Conservation (phyloP, 2,329 filamentous ascomycete species). For the Sporothrix phasma region DNA sequence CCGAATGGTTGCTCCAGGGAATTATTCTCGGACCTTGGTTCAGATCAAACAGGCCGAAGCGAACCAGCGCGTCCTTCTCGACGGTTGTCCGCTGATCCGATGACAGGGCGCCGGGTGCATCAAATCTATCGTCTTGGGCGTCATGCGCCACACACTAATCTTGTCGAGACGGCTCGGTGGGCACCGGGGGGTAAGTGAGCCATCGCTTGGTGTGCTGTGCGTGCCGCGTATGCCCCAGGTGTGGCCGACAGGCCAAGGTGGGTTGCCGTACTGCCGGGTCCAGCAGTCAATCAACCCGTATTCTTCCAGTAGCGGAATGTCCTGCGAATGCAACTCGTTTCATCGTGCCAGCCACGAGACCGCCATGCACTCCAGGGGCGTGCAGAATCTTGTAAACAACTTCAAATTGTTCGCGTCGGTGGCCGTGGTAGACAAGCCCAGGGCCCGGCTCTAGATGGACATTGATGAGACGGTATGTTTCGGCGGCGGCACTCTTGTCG, state of each 20-base stretch:
- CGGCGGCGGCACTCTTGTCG: not conserved
- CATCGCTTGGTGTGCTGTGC: too few species aligned
- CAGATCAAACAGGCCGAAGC: too few species aligned
- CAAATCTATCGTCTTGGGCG: slow-evolving; percentile 19
- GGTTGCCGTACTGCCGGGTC: slow-evolving; percentile 21
- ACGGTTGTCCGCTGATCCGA: slow-evolving; percentile 16
- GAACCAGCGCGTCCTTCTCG: not conserved
- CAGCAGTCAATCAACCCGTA: slow-evolving; percentile 30
- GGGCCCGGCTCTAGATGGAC: slow-evolving; percentile 32
- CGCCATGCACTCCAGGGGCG: slow-evolving; percentile 19
- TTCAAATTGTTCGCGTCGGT: slow-evolving; percentile 25
- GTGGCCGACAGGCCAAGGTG: slow-evolving; percentile 24
- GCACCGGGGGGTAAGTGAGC: too few species aligned
- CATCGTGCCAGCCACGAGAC: slow-evolving; percentile 32
- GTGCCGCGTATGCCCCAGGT: slow-evolving; percentile 31
- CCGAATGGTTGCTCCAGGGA: slow-evolving; percentile 18
- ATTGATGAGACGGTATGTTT: slow-evolving; percentile 27
- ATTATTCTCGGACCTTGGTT: not conserved
- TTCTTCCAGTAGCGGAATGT: slow-evolving; percentile 24
- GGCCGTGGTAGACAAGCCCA: slow-evolving; percentile 23
- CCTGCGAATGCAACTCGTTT: too few species aligned
- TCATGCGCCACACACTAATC: slow-evolving; percentile 25
- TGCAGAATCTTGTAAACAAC: slow-evolving; percentile 23
- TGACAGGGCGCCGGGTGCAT: slow-evolving; percentile 19
- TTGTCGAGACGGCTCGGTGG: slow-evolving; percentile 30